phyloP scores from a whole-genome alignment of 805 yeast species.

The Saturnispora diversa region DNA sequence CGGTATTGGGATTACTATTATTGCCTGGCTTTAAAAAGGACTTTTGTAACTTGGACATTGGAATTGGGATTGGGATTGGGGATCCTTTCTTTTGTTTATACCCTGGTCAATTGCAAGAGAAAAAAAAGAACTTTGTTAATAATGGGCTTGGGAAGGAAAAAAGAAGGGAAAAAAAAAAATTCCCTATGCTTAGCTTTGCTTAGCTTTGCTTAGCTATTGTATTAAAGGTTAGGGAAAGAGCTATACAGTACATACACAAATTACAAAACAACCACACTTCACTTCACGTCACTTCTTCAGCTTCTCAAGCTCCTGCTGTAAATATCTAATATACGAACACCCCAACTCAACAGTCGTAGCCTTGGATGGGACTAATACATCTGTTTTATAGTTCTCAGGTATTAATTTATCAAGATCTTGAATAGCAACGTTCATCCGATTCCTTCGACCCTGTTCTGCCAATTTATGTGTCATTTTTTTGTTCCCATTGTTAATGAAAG shows the following conservation, averaged over 20 bases:
- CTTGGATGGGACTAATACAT: conserved; percentile 68
- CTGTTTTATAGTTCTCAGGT: conserved; percentile 51
- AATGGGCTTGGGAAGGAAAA: too few relatives aligned
- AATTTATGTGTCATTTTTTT: conserved; percentile 75
- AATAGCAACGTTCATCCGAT: conserved; percentile 83
- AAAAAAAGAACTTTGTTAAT: too few relatives aligned
- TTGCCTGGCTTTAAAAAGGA: conserved; percentile 7
- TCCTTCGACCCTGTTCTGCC: conserved; percentile 95
- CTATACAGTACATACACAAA: too few relatives aligned
- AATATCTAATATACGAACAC: conserved; percentile 50
- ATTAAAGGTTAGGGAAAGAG: too few relatives aligned
- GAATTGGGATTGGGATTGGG: too few relatives aligned
- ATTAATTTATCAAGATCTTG: conserved; percentile 62
- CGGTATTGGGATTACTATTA: not conserved
- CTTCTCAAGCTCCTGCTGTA: conserved; percentile 33
- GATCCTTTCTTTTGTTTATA: too few relatives aligned
- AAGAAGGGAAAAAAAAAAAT: too few relatives aligned
- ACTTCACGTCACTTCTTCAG: conserved; percentile 24
- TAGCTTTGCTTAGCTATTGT: too few relatives aligned
- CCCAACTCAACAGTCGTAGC: conserved; percentile 95
- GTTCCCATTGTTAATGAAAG: too few relatives aligned
- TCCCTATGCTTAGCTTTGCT: too few relatives aligned
- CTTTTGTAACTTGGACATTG: conserved; percentile 14
- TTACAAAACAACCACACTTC: too few relatives aligned
- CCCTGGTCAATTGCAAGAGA: too few relatives aligned